These are phyloP conservation scores for Yarrowia sp. DNA, from an alignment of 805 yeast species.

Conservation along the genomic window DNA sequence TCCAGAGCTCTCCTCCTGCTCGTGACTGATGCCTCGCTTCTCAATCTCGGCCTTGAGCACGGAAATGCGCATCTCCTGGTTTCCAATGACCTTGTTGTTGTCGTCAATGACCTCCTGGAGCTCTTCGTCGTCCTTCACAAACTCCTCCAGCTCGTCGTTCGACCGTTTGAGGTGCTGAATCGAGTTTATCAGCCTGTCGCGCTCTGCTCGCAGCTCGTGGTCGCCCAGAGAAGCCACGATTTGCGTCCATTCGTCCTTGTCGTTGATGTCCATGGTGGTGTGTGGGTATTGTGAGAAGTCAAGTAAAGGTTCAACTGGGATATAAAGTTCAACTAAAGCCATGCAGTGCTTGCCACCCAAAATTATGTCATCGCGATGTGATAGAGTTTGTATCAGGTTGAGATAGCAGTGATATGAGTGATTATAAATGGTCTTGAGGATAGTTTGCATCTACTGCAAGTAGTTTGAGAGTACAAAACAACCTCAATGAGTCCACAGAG, in stretches of 20 bases:
- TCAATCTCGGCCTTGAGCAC: not conserved
- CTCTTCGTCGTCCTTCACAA: slow-evolving; percentile 29
- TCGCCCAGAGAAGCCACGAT: slow-evolving; percentile 13
- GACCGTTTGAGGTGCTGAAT: slow-evolving; percentile 36
- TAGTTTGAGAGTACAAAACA: too few relatives aligned
- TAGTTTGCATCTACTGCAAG: too few relatives aligned
- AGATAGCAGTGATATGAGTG: too few relatives aligned
- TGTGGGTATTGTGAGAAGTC: not conserved
- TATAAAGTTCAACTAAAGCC: too few relatives aligned
- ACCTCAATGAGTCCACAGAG: too few relatives aligned
- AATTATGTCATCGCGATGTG: too few relatives aligned
- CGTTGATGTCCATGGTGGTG: slow-evolving; percentile 7
- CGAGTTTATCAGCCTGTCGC: slow-evolving; percentile 35
- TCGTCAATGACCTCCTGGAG: slow-evolving; percentile 17
- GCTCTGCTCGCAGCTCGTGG: slow-evolving; percentile 30
- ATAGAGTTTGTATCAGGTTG: too few relatives aligned
- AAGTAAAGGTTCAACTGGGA: not conserved
- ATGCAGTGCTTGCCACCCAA: too few relatives aligned
- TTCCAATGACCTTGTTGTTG: not conserved
- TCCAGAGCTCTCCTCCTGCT: not conserved
- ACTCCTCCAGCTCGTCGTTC: slow-evolving; percentile 34
- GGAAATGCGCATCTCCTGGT: slow-evolving; percentile 5
- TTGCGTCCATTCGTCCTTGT: slow-evolving; percentile 18
- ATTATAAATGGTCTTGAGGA: too few relatives aligned
- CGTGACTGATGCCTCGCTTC: not conserved